Conservation (phyloP, 1,284 basidiomycete genomes). For the Rhizoctonia solani region DNA sequence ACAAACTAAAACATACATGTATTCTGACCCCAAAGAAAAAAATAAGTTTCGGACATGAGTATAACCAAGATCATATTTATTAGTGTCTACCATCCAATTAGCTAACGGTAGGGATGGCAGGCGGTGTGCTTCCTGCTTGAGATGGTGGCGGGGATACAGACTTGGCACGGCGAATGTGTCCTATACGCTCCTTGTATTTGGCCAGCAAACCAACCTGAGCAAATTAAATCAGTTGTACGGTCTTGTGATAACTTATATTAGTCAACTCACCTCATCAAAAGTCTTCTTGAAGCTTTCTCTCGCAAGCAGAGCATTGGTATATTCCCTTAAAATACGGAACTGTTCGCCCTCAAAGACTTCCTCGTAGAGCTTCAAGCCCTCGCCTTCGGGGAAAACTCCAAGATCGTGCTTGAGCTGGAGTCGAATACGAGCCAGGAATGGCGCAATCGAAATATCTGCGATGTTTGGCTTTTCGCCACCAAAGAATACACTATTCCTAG, state of each 20-base stretch:
- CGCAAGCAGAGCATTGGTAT: slow-evolving; percentile 31
- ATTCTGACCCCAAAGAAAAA: slow-evolving; percentile 9
- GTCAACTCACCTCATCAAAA: slow-evolving; percentile 25
- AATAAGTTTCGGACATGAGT: neutral
- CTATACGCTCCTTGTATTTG: slow-evolving; percentile 20
- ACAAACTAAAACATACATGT: no score
- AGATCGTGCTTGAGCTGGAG: slow-evolving; percentile 34
- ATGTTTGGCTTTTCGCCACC: slow-evolving; percentile 33
- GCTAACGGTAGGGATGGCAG: slow-evolving; percentile 12
- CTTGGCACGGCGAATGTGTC: slow-evolving; percentile 17
- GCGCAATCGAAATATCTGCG: slow-evolving; percentile 36
- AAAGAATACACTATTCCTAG: slow-evolving; percentile 29
- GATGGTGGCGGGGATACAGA: slow-evolving; percentile 22
- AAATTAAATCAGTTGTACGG: neutral
- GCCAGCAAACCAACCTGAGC: slow-evolving; percentile 14
- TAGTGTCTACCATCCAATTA: neutral
- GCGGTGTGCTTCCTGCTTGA: slow-evolving; percentile 3
- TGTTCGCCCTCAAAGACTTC: slow-evolving; percentile 30
- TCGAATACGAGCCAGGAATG: slow-evolving; percentile 35
- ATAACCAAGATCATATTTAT: neutral
- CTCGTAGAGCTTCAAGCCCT: slow-evolving; percentile 28
- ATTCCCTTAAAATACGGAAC: slow-evolving; percentile 29
- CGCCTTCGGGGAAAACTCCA: slow-evolving; percentile 16
- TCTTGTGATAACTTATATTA: neutral
- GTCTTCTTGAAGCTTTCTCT: slow-evolving; percentile 34